Evolutionary conservation across 495 filamentous ascomycete species (phyloP).

Genomic region (Choiromyces venosus): DNA sequence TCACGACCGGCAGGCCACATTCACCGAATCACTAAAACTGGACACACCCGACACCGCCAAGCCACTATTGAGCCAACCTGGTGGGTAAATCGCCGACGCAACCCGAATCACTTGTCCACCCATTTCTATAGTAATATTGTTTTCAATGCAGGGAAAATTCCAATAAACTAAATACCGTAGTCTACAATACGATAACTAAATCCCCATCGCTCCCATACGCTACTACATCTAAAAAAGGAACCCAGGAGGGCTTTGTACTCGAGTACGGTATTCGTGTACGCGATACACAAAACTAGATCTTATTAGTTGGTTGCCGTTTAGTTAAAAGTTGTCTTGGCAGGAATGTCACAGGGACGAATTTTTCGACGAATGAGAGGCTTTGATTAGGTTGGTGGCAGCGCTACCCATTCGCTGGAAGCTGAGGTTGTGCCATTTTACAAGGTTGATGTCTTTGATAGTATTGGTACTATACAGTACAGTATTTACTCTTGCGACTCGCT

Average conservation of each 20-base stretch:
- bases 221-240: neutral
- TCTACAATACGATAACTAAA: neutral
- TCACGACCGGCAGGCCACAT: neutral
- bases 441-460: neutral
- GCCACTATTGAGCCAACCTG: neutral
- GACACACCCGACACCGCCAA: neutral
- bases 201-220: neutral
- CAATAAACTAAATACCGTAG: neutral
- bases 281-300: neutral
- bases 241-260: neutral
- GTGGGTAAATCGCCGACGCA: neutral
- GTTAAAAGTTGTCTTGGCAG: neutral
- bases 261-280: too few species aligned
- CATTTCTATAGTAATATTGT: neutral
- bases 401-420: neutral
- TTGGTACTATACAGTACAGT: neutral
- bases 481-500: too few species aligned
- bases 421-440: neutral
- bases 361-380: neutral
- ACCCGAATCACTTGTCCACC: neutral
- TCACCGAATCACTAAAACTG: neutral
- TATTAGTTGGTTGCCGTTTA: neutral
- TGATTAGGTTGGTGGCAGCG: neutral
- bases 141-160: neutral
- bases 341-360: neutral